phyloP scores from a whole-genome alignment of 164 flowering plant species.

The Dillenia turbinata region DNA sequence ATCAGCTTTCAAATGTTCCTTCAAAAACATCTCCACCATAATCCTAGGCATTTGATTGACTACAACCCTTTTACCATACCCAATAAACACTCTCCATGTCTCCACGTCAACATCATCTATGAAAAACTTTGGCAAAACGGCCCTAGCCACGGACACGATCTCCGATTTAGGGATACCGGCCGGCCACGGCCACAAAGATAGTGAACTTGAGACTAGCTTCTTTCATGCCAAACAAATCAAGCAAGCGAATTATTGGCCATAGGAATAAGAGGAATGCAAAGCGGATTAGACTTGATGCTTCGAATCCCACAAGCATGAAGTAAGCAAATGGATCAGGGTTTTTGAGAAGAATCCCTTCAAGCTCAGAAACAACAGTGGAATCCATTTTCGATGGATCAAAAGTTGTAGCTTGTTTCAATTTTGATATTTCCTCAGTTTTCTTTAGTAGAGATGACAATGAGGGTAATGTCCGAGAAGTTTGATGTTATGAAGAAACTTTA shows the following conservation, averaged over 20 bases:
- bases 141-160: conserved; percentile 80
- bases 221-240: conserved; percentile 34
- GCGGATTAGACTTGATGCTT: conserved; percentile 77
- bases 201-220: conserved; percentile 54
- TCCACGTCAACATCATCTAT: conserved; percentile 77
- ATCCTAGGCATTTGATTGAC: conserved; percentile 67
- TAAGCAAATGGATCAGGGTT: conserved; percentile 65
- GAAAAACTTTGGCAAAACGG: conserved; percentile 93
- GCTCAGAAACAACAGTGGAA: conserved; percentile 57
- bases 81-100: conserved; percentile 67
- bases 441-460: conserved; percentile 2
- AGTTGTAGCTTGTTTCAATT: background rate
- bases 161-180: conserved; percentile 49
- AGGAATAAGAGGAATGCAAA: conserved; percentile 50
- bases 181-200: conserved; percentile 64
- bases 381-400: conserved; percentile 12
- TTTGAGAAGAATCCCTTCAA: conserved; percentile 73
- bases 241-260: conserved; percentile 66
- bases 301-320: conserved; percentile 95
- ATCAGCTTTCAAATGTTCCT: conserved; percentile 73
- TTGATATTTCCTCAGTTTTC: background rate
- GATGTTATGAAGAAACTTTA: conserved; percentile 2
- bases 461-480: background rate
- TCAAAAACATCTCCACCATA: conserved; percentile 86
- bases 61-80: conserved; percentile 54